Conservation (phyloP, 495 filamentous ascomycete species). For the Massariosphaeria phaeospora region DNA sequence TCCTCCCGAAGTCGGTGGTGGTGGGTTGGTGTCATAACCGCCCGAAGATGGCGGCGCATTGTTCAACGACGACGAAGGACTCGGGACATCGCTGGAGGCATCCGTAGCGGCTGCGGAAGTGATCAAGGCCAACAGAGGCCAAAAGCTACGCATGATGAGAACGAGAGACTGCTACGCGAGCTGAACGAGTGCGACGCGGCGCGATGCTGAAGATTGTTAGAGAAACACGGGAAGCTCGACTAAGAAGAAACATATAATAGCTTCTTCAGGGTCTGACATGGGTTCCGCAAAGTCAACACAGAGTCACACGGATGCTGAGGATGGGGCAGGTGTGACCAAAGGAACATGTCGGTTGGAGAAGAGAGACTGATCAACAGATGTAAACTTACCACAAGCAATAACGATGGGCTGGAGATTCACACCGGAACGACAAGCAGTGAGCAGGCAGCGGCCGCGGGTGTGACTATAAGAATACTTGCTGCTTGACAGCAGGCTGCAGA, state of each 20-base stretch:
- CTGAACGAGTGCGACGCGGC: conserved; percentile 24
- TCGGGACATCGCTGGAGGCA: neutral
- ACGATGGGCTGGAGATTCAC: conserved; percentile 15
- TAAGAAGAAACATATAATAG: conserved; percentile 3
- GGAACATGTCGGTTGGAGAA: neutral
- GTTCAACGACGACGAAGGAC: too few relatives aligned
- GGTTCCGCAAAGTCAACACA: conserved; percentile 1
- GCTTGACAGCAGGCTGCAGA: conserved; percentile 25
- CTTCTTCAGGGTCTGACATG: conserved; percentile 4
- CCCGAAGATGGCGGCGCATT: too few relatives aligned
- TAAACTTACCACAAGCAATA: conserved; percentile 25
- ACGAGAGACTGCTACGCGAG: conserved; percentile 20
- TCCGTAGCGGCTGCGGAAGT: conserved; percentile 5
- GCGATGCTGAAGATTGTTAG: conserved; percentile 13
- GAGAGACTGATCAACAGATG: neutral
- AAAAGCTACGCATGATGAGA: conserved; percentile 25
- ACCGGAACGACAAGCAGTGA: conserved; percentile 6
- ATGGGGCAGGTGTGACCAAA: neutral
- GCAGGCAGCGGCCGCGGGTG: conserved; percentile 5
- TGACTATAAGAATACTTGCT: conserved; percentile 23
- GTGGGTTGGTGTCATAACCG: neutral
- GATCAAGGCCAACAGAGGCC: conserved; percentile 17
- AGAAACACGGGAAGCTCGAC: neutral
- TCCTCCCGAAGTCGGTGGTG: too few relatives aligned
- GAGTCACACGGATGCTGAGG: neutral